Evolutionary conservation across 1,284 basidiomycete genomes (phyloP).

Genomic region (Ceratobasidium sp.): DNA sequence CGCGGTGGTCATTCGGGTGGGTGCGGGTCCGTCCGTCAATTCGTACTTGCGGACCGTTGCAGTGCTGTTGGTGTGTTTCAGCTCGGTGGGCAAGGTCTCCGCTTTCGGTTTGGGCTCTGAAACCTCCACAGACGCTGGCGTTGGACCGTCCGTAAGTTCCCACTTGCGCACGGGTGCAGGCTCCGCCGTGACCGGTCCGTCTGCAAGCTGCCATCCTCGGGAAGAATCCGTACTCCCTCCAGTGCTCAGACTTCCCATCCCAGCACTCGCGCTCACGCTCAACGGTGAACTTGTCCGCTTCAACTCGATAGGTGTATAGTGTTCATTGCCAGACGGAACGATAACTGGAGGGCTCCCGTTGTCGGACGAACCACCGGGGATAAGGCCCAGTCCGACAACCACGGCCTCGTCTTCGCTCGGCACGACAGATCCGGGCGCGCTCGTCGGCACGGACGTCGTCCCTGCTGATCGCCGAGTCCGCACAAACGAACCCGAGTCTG

Average conservation of each 20-base stretch:
- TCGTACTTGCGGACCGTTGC: constrained; percentile 32
- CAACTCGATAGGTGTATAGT: constrained; percentile 7
- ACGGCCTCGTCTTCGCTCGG: constrained; percentile 39
- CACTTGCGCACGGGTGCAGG: constrained; percentile 38
- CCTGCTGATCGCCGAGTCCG: constrained; percentile 22
- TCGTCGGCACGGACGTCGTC: constrained; percentile 25
- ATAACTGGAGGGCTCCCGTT: constrained; percentile 29
- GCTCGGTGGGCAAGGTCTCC: not conserved
- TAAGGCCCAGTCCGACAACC: constrained; percentile 28
- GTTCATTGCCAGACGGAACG: constrained; percentile 2
- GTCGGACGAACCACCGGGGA: constrained; percentile 13
- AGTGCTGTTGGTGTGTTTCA: constrained; percentile 19
- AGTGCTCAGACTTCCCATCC: constrained; percentile 29
- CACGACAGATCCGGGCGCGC: constrained; percentile 25
- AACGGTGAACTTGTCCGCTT: constrained; percentile 35
- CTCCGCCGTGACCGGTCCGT: constrained; percentile 32
- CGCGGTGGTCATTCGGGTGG: not conserved
- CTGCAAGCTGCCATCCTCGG: constrained; percentile 35
- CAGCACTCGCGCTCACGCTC: constrained; percentile 15
- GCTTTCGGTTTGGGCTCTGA: constrained; percentile 8
- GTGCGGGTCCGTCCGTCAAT: constrained; percentile 27
- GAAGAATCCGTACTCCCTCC: constrained; percentile 26
- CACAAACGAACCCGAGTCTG: constrained; percentile 30
- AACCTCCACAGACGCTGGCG: constrained; percentile 16
- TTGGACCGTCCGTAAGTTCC: constrained; percentile 35